phyloP scores from a whole-genome alignment of 345 rosid species.

The Lumnitzera littorea region DNA sequence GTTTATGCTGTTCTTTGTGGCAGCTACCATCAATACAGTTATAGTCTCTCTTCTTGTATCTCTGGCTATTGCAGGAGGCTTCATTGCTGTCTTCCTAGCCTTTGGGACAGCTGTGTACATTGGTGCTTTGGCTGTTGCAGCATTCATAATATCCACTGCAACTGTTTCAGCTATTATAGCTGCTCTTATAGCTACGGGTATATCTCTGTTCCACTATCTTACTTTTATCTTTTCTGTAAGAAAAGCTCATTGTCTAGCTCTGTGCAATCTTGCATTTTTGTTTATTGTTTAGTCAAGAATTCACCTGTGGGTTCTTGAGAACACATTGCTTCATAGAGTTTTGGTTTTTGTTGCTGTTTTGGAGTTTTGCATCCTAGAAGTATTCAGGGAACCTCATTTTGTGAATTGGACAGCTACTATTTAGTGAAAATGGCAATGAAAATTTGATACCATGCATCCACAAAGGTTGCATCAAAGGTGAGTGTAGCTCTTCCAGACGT shows the following conservation, averaged over 20 bases:
- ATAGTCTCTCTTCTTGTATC: constrained; percentile 67
- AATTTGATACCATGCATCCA: too few species aligned
- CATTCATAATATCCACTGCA: constrained; percentile 57
- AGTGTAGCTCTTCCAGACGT: too few species aligned
- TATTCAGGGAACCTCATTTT: too few species aligned
- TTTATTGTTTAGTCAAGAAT: not conserved
- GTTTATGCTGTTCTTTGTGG: constrained; percentile 72
- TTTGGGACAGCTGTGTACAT: constrained; percentile 63
- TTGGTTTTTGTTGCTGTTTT: too few species aligned
- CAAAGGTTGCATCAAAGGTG: too few species aligned
- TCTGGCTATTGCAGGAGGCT: constrained; percentile 80
- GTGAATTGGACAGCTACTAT: too few species aligned
- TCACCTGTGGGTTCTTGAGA: not conserved
- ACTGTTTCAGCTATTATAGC: constrained; percentile 56
- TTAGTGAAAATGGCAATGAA: too few species aligned
- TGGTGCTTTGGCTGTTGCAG: constrained; percentile 68
- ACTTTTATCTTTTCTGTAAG: not conserved
- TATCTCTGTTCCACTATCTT: not conserved
- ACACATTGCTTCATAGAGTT: not conserved
- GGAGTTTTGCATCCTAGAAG: too few species aligned
- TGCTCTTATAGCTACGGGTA: constrained; percentile 59
- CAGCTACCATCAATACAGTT: constrained; percentile 71
- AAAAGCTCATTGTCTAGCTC: not conserved
- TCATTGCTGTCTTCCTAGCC: constrained; percentile 72
- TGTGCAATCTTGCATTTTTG: not conserved